Evolutionary conservation across 2,329 filamentous ascomycete species (phyloP).

Genomic region (Botrytis squamosa): DNA sequence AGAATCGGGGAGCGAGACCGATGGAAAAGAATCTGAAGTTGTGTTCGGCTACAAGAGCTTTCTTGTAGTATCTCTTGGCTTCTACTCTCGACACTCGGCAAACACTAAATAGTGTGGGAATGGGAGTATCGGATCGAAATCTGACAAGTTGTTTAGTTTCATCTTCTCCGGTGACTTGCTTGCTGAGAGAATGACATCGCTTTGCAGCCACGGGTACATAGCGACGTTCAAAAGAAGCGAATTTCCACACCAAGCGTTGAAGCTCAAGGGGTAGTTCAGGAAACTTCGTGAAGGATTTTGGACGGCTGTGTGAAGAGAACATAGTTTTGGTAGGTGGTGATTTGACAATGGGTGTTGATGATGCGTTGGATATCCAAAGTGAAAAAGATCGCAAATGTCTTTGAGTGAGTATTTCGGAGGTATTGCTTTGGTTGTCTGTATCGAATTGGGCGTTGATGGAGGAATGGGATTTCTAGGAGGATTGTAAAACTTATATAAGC

Average conservation of each 20-base stretch:
- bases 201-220: neutral
- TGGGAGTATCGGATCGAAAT: neutral
- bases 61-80: neutral
- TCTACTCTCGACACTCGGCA: neutral
- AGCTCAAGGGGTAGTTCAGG: neutral
- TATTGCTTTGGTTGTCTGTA: neutral
- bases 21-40: neutral
- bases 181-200: neutral
- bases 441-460: neutral
- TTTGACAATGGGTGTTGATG: neutral
- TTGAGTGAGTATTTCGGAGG: neutral
- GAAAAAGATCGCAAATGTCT: neutral
- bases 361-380: neutral
- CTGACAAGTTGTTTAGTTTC: neutral
- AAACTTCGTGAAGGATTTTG: neutral
- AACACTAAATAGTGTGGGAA: constrained; percentile 2
- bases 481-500: neutral
- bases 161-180: neutral
- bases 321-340: neutral
- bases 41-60: neutral
- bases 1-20: neutral
- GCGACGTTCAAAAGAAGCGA: neutral
- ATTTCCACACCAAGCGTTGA: neutral
- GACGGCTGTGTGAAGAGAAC: neutral
- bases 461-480: neutral